Conservation (phyloP, 371 early-diverging fungal genomes). For the Nematocida parisii region DNA sequence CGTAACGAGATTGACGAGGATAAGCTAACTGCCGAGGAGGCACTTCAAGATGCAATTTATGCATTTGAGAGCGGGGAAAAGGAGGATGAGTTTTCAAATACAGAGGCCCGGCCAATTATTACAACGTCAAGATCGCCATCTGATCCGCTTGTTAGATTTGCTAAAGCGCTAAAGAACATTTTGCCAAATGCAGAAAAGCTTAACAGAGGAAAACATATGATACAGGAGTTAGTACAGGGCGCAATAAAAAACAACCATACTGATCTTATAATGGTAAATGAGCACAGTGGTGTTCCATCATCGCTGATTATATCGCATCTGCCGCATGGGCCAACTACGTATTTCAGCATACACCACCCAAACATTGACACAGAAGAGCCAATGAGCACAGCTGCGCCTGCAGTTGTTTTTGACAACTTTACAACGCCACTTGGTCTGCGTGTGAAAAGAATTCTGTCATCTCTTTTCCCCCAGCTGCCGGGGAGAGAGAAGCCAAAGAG, state of each 20-base stretch:
- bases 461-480: conserved; percentile 72
- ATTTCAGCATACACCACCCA: conserved; percentile 79
- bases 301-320: conserved; percentile 89
- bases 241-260: conserved; percentile 80
- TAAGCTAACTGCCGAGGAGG: conserved; percentile 55
- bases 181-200: conserved; percentile 92
- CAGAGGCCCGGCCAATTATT: conserved; percentile 80
- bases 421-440: conserved; percentile 49
- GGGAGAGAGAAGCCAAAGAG: conserved; percentile 88
- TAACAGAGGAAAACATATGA: conserved; percentile 89
- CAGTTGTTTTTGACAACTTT: conserved; percentile 52
- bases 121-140: conserved; percentile 94
- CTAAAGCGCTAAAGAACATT: conserved; percentile 91
- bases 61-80: conserved; percentile 29
- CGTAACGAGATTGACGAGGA: conserved; percentile 53
- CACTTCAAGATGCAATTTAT: conserved; percentile 46
- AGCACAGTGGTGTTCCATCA: conserved; percentile 92
- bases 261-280: conserved; percentile 88
- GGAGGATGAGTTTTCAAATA: conserved; percentile 55
- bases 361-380: conserved; percentile 16
- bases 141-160: conserved; percentile 83
- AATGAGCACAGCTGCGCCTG: conserved; percentile 39
- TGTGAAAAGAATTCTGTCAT: conserved; percentile 53
- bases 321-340: conserved; percentile 94
- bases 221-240: conserved; percentile 74